Evolutionary conservation across 176 grass and related monocot species (phyloP), one percentile per base, ranked within the genome.

Genomic region (Eremochloa ophiuroides): DNA sequence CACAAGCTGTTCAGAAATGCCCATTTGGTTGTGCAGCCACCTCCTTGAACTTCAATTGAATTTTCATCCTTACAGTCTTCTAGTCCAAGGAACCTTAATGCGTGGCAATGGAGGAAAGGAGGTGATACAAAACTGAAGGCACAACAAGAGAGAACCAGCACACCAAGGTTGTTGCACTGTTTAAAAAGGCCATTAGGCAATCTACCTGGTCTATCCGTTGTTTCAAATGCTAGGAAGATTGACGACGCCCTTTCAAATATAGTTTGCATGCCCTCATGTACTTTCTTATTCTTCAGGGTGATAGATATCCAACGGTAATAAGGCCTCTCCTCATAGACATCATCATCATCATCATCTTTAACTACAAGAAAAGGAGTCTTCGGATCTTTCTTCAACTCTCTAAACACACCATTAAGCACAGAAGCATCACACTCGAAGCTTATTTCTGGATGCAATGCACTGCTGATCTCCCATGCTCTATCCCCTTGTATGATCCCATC

Each of bases 361-460:
- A 44, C 0, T 34, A 23, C 3, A 2, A 61, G 0, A 62, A 33
- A 46, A 62, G 1, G 17, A 20, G 2, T 15, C 0, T 14, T 7
- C 0, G 7, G 29, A 35, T 37, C 4, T 8, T 5, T 0, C 17
- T 4, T 9, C 1, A 33, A 43, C 1, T 1, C 0, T 10, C 0
- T 0, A 4, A 59, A 0, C 10, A 44, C 1, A 3, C 1, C 0
- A 0, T 33, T 0, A 1, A 60, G 10, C 10, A 59, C 0, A 23
- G 0, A 1, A 33, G 37, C 4, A 7, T 47, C 4, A 16, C 13
- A 10, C 1, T 47, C 2, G 8, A 14, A 73, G 15, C 5, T 62
- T 48, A 73, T 73, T 18, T 76, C 46, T 56, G 0, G 4, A 23
- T 41, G 35, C 10, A 84, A 10, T 42, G 71, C 10, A 23, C 31